Evolutionary conservation across 139 green algal species (phyloP).

Genomic region (Chlorella vulgaris): DNA sequence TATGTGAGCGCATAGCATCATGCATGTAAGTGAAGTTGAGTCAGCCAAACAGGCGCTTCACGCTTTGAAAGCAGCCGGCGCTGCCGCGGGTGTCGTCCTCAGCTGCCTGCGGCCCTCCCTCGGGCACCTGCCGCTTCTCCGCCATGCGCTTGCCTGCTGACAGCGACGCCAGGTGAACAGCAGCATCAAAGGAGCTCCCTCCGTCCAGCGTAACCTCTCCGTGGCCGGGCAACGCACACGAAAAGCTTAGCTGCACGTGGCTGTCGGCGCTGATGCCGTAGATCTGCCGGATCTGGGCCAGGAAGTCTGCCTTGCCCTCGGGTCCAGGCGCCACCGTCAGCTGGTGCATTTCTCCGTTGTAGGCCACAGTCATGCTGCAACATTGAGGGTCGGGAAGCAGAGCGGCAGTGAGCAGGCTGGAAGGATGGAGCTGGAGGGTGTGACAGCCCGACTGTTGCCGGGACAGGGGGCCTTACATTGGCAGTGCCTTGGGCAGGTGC

Average conservation of each 20-base stretch:
- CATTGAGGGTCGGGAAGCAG: no score
- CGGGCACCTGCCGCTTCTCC: background rate
- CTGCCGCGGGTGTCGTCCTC: background rate
- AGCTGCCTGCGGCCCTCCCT: background rate
- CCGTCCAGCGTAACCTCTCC: background rate
- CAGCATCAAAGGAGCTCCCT: background rate
- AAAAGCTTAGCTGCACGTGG: background rate
- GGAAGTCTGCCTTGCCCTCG: background rate
- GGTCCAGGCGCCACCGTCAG: background rate
- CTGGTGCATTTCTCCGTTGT: background rate
- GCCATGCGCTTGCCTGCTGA: background rate
- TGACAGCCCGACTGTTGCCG: no score
- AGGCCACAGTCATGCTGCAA: slow-evolving; percentile 8
- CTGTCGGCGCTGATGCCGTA: background rate
- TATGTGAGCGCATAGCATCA: no score
- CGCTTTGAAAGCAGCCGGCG: no score
- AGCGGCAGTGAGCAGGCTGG: background rate
- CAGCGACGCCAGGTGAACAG: background rate
- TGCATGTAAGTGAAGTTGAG: no score
- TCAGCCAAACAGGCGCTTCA: no score
- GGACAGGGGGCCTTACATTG: background rate
- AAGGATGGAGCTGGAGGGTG: no score
- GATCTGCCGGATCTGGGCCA: background rate
- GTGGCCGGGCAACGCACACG: background rate
- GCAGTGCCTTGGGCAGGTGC: background rate